A percentile compares a stretch with the other conserved stretches of the same genome.
phyloP scores from a whole-genome alignment of 1,284 basidiomycete species.

The Rugosomyces carneus region DNA sequence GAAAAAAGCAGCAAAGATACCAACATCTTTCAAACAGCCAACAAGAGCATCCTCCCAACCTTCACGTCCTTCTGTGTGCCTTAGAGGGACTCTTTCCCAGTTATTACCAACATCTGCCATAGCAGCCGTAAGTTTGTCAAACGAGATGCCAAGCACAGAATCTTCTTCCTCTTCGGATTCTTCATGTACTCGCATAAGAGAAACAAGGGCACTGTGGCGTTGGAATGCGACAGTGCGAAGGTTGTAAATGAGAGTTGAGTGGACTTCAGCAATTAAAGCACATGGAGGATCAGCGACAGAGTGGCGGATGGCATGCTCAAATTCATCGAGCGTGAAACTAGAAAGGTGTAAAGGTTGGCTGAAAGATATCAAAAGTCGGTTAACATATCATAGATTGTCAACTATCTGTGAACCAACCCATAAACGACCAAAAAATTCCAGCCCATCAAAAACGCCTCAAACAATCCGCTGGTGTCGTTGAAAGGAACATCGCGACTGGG shows the following conservation, averaged over 20 bases:
- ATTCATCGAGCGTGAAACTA: conserved; percentile 91
- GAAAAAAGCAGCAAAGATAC: conserved; percentile 25
- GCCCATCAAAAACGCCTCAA: conserved; percentile 81
- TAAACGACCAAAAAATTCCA: conserved; percentile 94
- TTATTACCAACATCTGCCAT: conserved; percentile 74
- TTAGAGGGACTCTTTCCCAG: conserved; percentile 72
- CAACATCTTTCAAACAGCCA: conserved; percentile 84
- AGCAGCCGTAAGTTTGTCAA: conserved; percentile 52
- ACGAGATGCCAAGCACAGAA: conserved; percentile 44
- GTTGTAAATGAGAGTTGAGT: conserved; percentile 85
- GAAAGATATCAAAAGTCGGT: conserved; percentile 9
- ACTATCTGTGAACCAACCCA: conserved; percentile 51
- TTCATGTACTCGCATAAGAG: conserved; percentile 48
- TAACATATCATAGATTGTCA: not conserved
- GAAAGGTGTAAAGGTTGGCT: conserved; percentile 83
- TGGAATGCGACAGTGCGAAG: conserved; percentile 73
- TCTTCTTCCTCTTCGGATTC: conserved; percentile 31
- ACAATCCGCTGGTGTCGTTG: conserved; percentile 60
- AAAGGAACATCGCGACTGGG: conserved; percentile 71
- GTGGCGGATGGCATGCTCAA: conserved; percentile 84
- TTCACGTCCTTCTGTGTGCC: conserved; percentile 56
- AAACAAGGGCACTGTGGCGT: conserved; percentile 65
- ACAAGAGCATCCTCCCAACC: conserved; percentile 86
- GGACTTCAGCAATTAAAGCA: conserved; percentile 79
- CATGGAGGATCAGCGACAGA: conserved; percentile 65